phyloP scores from a whole-genome alignment of 75 land plant species.

The Selaginella tamariscina region DNA sequence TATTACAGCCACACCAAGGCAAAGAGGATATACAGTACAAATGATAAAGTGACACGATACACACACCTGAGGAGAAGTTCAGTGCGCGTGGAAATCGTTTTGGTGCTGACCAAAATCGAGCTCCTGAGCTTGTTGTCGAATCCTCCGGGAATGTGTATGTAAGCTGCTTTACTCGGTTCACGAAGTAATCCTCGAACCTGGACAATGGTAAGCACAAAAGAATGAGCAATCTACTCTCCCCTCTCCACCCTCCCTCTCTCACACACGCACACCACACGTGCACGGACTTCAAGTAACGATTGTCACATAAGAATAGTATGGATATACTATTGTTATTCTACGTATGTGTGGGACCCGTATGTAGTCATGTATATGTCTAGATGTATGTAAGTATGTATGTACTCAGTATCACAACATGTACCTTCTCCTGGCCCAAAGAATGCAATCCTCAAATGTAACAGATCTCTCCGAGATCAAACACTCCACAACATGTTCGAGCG shows the following conservation, averaged over 20 bases:
- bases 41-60: too few species aligned
- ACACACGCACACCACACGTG: too few species aligned
- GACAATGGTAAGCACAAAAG: neutral
- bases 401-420: conserved; percentile 16
- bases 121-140: conserved; percentile 61
- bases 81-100: conserved; percentile 75
- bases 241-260: too few species aligned
- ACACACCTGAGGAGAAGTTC: conserved; percentile 43
- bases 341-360: too few species aligned
- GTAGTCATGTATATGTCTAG: too few species aligned
- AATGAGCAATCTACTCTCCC: neutral
- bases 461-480: conserved; percentile 71
- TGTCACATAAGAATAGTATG: too few species aligned
- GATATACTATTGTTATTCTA: too few species aligned
- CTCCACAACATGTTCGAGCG: conserved; percentile 65
- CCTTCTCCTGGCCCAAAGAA: conserved; percentile 66
- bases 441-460: conserved; percentile 62
- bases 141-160: conserved; percentile 88
- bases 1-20: too few species aligned
- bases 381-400: too few species aligned
- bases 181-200: conserved; percentile 92
- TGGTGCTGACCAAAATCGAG: conserved; percentile 69
- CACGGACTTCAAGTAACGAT: too few species aligned
- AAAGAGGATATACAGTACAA: too few species aligned
- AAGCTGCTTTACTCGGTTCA: conserved; percentile 84